Conservation (phyloP, 495 filamentous ascomycete genomes). For the Penicillium mononematosum region DNA sequence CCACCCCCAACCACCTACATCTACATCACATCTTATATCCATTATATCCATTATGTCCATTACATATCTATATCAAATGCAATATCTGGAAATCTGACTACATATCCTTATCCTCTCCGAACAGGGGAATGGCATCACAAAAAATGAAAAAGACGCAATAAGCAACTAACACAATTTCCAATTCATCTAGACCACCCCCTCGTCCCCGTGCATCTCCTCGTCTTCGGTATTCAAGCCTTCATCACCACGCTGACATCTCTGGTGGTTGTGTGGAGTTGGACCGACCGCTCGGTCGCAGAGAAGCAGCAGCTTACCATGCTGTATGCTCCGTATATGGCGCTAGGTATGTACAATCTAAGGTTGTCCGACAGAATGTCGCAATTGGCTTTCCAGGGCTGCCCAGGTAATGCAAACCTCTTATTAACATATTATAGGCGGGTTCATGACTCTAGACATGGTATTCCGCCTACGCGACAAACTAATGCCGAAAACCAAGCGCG, state of each 20-base stretch:
- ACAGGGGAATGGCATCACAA: not conserved
- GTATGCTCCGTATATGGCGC: slow-evolving; percentile 69
- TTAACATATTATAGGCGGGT: slow-evolving; percentile 39
- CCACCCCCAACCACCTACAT: not conserved
- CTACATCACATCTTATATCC: not conserved
- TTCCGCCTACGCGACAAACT: slow-evolving; percentile 40
- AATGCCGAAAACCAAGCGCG: slow-evolving; percentile 35
- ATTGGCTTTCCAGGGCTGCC: not conserved
- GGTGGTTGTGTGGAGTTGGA: slow-evolving; percentile 55
- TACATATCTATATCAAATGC: not conserved
- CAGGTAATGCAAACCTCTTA: not conserved
- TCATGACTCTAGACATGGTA: slow-evolving; percentile 58
- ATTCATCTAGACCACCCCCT: slow-evolving; percentile 52
- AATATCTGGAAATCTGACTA: not conserved
- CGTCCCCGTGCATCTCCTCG: slow-evolving; percentile 62
- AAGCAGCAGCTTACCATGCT: slow-evolving; percentile 59
- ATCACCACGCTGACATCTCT: slow-evolving; percentile 74
- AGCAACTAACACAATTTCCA: slow-evolving; percentile 10
- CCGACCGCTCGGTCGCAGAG: slow-evolving; percentile 52
- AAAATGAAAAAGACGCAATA: not conserved
- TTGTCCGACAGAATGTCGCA: not conserved
- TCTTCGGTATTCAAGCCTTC: slow-evolving; percentile 66
- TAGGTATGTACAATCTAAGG: slow-evolving; percentile 58
- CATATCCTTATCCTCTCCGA: not conserved
- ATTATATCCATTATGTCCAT: not conserved